These are phyloP conservation scores for Dioszegia crocea DNA, from an alignment of 768 basidiomycete genomes.

Conservation along the genomic window DNA sequence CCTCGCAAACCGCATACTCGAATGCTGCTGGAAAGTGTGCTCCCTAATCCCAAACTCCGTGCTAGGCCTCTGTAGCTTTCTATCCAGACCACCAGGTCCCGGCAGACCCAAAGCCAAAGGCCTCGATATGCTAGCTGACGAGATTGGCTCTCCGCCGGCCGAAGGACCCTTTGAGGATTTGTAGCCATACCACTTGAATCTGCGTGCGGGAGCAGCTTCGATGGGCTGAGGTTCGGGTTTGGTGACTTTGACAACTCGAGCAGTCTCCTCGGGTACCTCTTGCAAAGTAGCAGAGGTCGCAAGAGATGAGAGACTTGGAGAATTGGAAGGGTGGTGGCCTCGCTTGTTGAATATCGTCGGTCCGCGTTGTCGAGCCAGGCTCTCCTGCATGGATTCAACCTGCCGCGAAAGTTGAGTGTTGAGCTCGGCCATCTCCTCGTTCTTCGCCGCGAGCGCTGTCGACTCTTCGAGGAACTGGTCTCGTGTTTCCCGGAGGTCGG, in stretches of 20 bases:
- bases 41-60: conserved; percentile 53
- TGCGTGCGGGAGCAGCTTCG: conserved; percentile 45
- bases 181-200: conserved; percentile 53
- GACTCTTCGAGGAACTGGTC: conserved; percentile 89
- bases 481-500: conserved; percentile 77
- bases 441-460: conserved; percentile 79
- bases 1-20: conserved; percentile 77
- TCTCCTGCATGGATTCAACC: conserved; percentile 57
- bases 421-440: conserved; percentile 86
- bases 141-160: conserved; percentile 4
- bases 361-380: conserved; percentile 27
- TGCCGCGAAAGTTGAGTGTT: conserved; percentile 76
- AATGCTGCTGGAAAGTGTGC: conserved; percentile 86
- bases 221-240: conserved; percentile 36
- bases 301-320: conserved; percentile 42
- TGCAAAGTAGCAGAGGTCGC: conserved; percentile 42
- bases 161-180: conserved; percentile 50
- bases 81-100: conserved; percentile 9
- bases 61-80: conserved; percentile 29
- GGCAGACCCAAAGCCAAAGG: conserved; percentile 27
- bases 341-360: conserved; percentile 28
- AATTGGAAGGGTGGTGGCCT: conserved; percentile 39
- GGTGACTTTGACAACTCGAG: conserved; percentile 47
- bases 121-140: conserved; percentile 46
- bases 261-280: conserved; percentile 50